These are phyloP conservation scores for Xylariaceae sp. DNA, from an alignment of 2,329 filamentous ascomycete species.

Conservation along the genomic window DNA sequence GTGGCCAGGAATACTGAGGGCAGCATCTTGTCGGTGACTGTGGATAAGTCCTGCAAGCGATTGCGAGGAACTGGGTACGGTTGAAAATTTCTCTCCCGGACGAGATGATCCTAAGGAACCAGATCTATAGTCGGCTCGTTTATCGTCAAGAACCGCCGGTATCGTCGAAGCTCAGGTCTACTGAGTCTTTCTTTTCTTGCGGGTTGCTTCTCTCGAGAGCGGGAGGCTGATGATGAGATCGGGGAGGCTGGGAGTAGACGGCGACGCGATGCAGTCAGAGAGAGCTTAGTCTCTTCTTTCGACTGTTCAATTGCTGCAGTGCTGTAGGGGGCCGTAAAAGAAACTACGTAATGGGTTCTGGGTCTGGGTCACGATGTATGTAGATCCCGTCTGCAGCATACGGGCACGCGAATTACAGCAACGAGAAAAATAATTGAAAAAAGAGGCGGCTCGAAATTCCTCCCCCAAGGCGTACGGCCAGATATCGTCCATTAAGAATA, in stretches of 20 bases:
- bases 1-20: slow-evolving; percentile 42
- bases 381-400: slow-evolving; percentile 1
- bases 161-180: background rate
- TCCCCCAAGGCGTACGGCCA: slow-evolving; percentile 6
- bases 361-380: slow-evolving; percentile 4
- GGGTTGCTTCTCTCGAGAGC: background rate
- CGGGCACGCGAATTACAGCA: background rate
- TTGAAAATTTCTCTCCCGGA: background rate
- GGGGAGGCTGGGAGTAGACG: background rate
- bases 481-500: slow-evolving; percentile 18
- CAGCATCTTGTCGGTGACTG: slow-evolving; percentile 37
- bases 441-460: slow-evolving; percentile 10
- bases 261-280: background rate
- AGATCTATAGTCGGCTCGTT: background rate
- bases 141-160: slow-evolving; percentile 1
- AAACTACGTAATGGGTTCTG: background rate
- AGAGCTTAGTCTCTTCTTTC: background rate
- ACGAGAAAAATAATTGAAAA: slow-evolving; percentile 6
- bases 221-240: too few species aligned
- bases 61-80: background rate
- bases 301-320: slow-evolving; percentile 1
- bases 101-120: background rate
- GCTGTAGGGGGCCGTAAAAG: background rate
- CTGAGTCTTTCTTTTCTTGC: background rate
- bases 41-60: background rate